These are phyloP conservation scores for Moricandia arvensis DNA, from an alignment of 345 rosid species.

Conservation along the genomic window DNA sequence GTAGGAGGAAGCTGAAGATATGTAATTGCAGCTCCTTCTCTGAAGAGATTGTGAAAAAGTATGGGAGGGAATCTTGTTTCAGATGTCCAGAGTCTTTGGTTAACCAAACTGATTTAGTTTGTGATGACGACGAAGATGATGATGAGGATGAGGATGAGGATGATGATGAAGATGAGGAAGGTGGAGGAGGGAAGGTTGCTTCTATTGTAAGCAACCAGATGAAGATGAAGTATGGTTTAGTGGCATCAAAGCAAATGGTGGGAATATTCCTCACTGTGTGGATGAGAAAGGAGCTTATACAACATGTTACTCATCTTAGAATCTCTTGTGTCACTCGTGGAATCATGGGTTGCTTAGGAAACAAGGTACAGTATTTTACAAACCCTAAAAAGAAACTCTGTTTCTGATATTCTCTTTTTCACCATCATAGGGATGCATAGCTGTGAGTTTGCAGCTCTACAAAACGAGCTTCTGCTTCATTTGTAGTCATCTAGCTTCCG, in stretches of 20 bases:
- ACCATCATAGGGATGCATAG: constrained; percentile 76
- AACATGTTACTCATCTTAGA: constrained; percentile 71
- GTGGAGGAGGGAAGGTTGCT: constrained; percentile 36
- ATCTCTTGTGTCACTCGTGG: constrained; percentile 74
- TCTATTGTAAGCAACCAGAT: constrained; percentile 36
- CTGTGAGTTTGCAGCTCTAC: constrained; percentile 79
- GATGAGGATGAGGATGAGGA: constrained; percentile 42
- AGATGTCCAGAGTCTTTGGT: constrained; percentile 55
- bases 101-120: constrained; percentile 53
- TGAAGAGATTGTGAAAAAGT: constrained; percentile 52
- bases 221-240: constrained; percentile 64
- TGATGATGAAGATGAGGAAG: constrained; percentile 15
- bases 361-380: constrained; percentile 57
- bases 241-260: constrained; percentile 93
- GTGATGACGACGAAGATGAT: constrained; percentile 71
- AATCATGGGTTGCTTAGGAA: constrained; percentile 88
- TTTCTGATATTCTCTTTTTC: not conserved
- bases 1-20: constrained; percentile 64
- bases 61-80: constrained; percentile 67
- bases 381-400: not conserved
- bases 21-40: constrained; percentile 62
- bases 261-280: constrained; percentile 91
- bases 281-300: constrained; percentile 82
- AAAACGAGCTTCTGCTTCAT: constrained; percentile 86
- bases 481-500: constrained; percentile 94